phyloP scores from a whole-genome alignment of 257 asterid species.

The Ocimum tenuiflorum region DNA sequence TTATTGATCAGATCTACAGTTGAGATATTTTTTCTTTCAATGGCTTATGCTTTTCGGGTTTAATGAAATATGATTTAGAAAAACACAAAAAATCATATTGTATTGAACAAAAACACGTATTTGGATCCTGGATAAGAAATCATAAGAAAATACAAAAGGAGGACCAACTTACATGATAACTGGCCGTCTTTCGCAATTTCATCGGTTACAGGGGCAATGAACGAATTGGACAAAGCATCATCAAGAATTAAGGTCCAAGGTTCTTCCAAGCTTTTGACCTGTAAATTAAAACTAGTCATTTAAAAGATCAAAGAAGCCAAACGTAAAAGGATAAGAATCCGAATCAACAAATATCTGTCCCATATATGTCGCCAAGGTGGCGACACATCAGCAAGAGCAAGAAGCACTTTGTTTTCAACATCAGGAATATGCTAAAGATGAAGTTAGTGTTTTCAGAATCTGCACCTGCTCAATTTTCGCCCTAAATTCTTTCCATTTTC shows the following conservation, averaged over 20 bases:
- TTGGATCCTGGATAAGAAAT: not conserved
- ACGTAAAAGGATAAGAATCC: not conserved
- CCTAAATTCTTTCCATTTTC: slow-evolving; percentile 76
- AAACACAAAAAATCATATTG: too few species aligned
- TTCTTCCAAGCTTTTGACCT: slow-evolving; percentile 70
- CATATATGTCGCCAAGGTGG: too few species aligned
- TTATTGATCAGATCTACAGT: too few species aligned
- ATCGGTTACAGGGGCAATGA: slow-evolving; percentile 76
- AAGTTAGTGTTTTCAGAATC: not conserved
- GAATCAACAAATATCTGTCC: too few species aligned
- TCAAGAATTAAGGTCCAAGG: slow-evolving; percentile 85
- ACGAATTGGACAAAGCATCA: slow-evolving; percentile 86
- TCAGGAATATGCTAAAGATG: too few species aligned
- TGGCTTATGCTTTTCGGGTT: too few species aligned
- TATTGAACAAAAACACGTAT: too few species aligned
- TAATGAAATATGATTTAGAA: too few species aligned
- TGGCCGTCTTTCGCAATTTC: slow-evolving; percentile 62
- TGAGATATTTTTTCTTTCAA: too few species aligned
- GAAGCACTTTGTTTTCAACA: too few species aligned
- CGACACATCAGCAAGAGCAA: too few species aligned
- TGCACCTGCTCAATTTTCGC: slow-evolving; percentile 62
- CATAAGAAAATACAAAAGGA: not conserved
- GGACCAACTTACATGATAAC: slow-evolving; percentile 53
- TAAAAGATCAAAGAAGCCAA: not conserved
- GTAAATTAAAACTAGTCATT: not conserved